Percentiles rank a stretch among this genome's conserved stretches.
Conservation (phyloP, 208 protist species). For the Porcisia hertigi region DNA sequence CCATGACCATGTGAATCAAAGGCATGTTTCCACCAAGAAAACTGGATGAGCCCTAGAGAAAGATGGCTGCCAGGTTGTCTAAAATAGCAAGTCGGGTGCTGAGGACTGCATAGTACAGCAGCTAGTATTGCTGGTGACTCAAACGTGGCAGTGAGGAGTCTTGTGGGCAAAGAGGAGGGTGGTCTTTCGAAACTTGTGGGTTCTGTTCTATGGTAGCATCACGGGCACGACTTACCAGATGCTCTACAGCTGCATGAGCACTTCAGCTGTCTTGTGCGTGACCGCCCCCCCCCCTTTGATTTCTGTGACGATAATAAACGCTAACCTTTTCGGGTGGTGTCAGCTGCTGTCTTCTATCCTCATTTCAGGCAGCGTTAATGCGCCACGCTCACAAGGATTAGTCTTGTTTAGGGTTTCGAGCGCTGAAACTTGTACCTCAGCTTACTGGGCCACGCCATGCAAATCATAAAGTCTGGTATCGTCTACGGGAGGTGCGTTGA, state of each 20-base stretch:
- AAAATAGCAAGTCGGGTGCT: constrained; percentile 3
- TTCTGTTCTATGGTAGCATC: constrained; percentile 44
- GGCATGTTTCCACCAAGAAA: not conserved
- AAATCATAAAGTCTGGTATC: constrained; percentile 62
- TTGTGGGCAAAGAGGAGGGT: constrained; percentile 36
- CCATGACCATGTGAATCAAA: not conserved
- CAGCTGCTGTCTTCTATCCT: constrained; percentile 34
- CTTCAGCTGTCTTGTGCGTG: constrained; percentile 38
- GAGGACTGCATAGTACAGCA: not conserved
- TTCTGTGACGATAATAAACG: constrained; percentile 47
- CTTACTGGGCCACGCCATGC: constrained; percentile 55
- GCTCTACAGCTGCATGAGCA: constrained; percentile 32
- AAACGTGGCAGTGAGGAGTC: constrained; percentile 12
- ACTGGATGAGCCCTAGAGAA: not conserved
- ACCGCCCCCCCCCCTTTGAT: constrained; percentile 13
- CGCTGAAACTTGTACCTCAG: constrained; percentile 50
- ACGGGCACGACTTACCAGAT: constrained; percentile 30
- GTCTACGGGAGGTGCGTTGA: constrained; percentile 52
- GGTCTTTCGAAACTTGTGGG: constrained; percentile 19
- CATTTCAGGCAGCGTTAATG: constrained; percentile 45
- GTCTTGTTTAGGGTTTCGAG: constrained; percentile 37
- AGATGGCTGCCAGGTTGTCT: not conserved
- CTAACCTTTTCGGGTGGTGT: constrained; percentile 50
- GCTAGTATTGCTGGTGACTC: not conserved
- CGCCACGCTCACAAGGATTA: constrained; percentile 48